phyloP scores from a whole-genome alignment of 306 rosid genomes.

The Calophaca sinica region DNA sequence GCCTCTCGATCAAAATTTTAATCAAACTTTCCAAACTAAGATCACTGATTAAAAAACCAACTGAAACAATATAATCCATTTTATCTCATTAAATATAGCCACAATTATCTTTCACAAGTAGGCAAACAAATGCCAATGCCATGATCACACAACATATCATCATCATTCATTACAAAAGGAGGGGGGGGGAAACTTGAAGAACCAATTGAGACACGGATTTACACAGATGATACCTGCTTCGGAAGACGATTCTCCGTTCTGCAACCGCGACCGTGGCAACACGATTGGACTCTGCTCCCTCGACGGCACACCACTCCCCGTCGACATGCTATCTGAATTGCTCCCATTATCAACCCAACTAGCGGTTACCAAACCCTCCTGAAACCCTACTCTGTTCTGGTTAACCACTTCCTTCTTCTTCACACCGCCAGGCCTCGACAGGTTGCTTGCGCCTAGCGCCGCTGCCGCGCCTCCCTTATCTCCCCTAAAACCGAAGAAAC shows the following conservation, averaged over 20 bases:
- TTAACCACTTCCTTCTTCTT: conserved; percentile 64
- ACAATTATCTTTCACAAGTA: not conserved
- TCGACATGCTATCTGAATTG: conserved; percentile 62
- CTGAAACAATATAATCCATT: too few relatives aligned
- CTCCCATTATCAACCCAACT: conserved; percentile 65
- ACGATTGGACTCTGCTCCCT: conserved; percentile 76
- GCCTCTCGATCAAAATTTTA: not conserved
- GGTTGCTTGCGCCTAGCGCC: conserved; percentile 68
- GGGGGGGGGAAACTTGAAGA: not conserved
- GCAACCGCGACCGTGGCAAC: conserved; percentile 67
- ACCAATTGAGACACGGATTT: not conserved
- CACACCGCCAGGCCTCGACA: conserved; percentile 61
- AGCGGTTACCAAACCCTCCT: conserved; percentile 54
- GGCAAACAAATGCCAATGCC: not conserved
- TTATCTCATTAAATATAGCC: not conserved
- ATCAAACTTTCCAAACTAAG: not conserved
- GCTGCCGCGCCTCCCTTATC: conserved; percentile 58
- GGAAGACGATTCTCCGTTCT: conserved; percentile 69
- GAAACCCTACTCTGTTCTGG: conserved; percentile 57
- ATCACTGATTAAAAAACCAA: not conserved
- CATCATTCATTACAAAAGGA: conserved; percentile 4
- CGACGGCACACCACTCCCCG: conserved; percentile 59
- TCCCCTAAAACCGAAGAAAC: conserved; percentile 81
- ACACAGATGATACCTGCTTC: conserved; percentile 65
- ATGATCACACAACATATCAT: not conserved